Base-by-base conservation (phyloP, 2,329 filamentous ascomycete genomes). In the Aspergillus sp. region DNA sequence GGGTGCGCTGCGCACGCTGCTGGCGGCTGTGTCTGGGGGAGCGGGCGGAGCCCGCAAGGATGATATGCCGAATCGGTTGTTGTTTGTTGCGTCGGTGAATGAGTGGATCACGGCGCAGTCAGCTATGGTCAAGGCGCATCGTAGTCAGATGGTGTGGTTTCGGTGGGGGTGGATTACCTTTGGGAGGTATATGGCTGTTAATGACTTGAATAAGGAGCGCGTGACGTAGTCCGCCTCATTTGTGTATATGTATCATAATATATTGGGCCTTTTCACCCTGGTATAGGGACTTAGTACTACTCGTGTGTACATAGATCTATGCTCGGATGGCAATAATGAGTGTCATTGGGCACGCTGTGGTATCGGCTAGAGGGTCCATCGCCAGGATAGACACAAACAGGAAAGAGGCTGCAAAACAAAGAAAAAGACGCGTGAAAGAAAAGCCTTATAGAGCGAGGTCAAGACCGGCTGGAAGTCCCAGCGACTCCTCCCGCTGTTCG, bases 91-190 rank as follows among this genome's bases (percentile, higher is more conserved):
- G 71, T 81, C 82, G 8, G 77, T 90, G 14, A 67, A 73, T 4
- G 79, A 80, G 50, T 83, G 87, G 58, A 78, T 86, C 57, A 82
- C 79, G 26, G 93, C 90, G 7, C 87, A 92, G 76, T 80, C 77
- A 50, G 92, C 94, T 30, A 99, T 99, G 94, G 91, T 89, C 1
- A 80, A 82, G 50, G 93, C 89, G 24, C 94, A 99, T 76, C 79
- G 85, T 74, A 96, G 91, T 71, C 94, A 99, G 80, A 99, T 99
- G 94, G 84, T 89, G 35, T 99, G 94, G 94, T 99, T 97, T 68
- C 84, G 94, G 7, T 97, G 91, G 82, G 90, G 91, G 2, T 99
- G 92, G 91, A 96, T 99, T 66, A 81, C 83, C 0, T 69, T 96
- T 52, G 94, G 91, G 65, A 80, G 94, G 55, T 99, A 97, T 74